Percentiles rank a stretch among this genome's conserved stretches.
phyloP scores from a whole-genome alignment of 2,329 filamentous ascomycete genomes.

The Cytospora paraplurivora region DNA sequence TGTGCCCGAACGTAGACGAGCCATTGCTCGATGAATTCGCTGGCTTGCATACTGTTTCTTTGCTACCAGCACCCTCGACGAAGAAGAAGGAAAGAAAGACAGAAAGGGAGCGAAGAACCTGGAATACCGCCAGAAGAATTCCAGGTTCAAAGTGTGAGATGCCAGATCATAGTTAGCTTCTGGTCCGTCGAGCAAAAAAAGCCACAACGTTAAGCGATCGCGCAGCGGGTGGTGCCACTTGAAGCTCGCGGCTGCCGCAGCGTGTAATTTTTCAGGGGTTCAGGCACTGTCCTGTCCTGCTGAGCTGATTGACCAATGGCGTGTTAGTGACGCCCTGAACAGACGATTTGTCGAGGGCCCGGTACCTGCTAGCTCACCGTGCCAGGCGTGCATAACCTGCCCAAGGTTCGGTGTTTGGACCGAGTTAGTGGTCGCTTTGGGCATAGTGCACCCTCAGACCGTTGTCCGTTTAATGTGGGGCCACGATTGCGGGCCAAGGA shows the following conservation, averaged over 20 bases:
- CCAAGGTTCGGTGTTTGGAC: no score
- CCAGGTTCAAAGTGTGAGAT: neutral
- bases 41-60: conserved; percentile 18
- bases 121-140: neutral
- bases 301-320: neutral
- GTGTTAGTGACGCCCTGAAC: neutral
- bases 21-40: conserved; percentile 21
- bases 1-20: conserved; percentile 23
- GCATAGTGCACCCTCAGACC: no score
- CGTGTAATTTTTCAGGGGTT: conserved; percentile 23
- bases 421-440: no score
- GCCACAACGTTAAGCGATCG: neutral
- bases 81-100: neutral
- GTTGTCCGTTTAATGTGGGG: no score
- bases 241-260: conserved; percentile 6
- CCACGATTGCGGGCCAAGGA: no score
- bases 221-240: conserved; percentile 23
- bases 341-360: no score
- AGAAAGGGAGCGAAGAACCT: neutral
- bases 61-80: neutral
- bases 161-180: neutral
- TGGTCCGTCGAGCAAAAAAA: conserved; percentile 1
- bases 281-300: conserved; percentile 5
- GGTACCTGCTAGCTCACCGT: no score
- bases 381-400: no score